Evolutionary conservation across 2,329 filamentous ascomycete species (phyloP).

Genomic region (Alternaria incomplexa): DNA sequence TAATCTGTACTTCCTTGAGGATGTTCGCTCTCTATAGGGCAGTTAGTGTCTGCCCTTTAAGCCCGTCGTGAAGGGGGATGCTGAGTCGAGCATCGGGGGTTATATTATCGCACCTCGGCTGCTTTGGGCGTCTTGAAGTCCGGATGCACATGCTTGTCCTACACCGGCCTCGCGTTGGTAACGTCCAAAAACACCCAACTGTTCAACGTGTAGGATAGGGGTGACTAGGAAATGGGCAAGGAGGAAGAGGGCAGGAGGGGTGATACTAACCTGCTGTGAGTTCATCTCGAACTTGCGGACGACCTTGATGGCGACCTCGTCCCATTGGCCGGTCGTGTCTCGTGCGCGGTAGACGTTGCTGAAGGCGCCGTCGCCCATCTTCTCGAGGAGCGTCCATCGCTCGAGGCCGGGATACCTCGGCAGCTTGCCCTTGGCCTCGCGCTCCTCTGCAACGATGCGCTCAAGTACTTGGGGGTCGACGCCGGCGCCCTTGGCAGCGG

Average conservation of each 20-base stretch:
- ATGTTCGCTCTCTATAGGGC: constrained; percentile 85
- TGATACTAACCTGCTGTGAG: constrained; percentile 86
- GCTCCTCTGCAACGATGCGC: constrained; percentile 89
- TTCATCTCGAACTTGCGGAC: constrained; percentile 99
- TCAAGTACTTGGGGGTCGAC: constrained; percentile 73
- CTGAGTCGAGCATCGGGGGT: constrained; percentile 38
- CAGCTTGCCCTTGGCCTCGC: constrained; percentile 82
- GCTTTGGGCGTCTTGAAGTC: constrained; percentile 92
- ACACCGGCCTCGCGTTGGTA: constrained; percentile 61
- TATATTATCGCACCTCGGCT: constrained; percentile 81
- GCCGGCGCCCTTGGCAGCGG: constrained; percentile 52
- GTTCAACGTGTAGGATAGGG: constrained; percentile 32
- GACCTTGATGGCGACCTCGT: constrained; percentile 95
- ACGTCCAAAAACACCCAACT: constrained; percentile 42
- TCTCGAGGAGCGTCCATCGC: constrained; percentile 84
- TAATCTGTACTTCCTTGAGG: constrained; percentile 97
- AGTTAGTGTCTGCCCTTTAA: constrained; percentile 50
- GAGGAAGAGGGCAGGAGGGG: constrained; percentile 36
- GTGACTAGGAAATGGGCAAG: constrained; percentile 41
- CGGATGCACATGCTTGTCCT: constrained; percentile 94
- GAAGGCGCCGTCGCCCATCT: constrained; percentile 99
- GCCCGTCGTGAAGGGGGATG: constrained; percentile 21
- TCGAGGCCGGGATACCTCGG: constrained; percentile 85
- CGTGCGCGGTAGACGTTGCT: constrained; percentile 95
- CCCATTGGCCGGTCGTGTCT: constrained; percentile 73